These are phyloP conservation scores for Zopfochytrium polystomum DNA, from an alignment of 371 early-diverging fungal species.

Conservation along the genomic window DNA sequence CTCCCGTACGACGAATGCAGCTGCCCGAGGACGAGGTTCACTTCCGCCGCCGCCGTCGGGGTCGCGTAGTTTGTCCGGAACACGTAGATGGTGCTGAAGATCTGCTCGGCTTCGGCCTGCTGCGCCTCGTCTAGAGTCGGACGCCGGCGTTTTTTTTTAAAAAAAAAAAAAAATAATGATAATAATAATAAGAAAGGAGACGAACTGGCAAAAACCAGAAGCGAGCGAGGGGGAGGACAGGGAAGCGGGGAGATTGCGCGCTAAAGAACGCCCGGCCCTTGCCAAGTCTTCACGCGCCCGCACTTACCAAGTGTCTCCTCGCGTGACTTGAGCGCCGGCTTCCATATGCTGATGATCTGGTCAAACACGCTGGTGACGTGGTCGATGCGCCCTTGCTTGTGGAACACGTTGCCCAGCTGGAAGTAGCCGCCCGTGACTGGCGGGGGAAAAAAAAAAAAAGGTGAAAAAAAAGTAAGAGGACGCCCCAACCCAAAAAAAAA, in stretches of 20 bases:
- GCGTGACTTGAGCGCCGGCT: conserved; percentile 16
- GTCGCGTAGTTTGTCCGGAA: conserved; percentile 25
- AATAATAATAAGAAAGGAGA: too few species aligned
- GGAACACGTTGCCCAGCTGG: conserved; percentile 45
- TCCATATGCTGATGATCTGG: conserved; percentile 44
- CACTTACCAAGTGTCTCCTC: conserved; percentile 16
- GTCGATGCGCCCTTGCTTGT: conserved; percentile 30
- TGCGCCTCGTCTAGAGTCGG: conserved; percentile 41
- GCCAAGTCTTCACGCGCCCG: not conserved
- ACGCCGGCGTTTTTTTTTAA: too few species aligned
- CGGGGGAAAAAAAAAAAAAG: not conserved
- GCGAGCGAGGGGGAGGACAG: not conserved
- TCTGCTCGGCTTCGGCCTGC: conserved; percentile 46
- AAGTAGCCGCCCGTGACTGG: conserved; percentile 48
- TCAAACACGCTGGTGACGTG: conserved; percentile 40
- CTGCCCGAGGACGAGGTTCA: conserved; percentile 32
- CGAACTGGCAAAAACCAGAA: not conserved
- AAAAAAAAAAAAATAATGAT: too few species aligned
- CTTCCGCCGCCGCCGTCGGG: conserved; percentile 24
- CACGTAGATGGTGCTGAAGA: conserved; percentile 34
- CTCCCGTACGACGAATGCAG: conserved; percentile 23
- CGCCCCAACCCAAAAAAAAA: too few species aligned
- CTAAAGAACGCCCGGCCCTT: too few species aligned
- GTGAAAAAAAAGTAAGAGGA: too few species aligned
- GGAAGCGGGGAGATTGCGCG: not conserved